Conservation (phyloP, 2,329 filamentous ascomycete genomes). For the Cladophialophora yegresii region DNA sequence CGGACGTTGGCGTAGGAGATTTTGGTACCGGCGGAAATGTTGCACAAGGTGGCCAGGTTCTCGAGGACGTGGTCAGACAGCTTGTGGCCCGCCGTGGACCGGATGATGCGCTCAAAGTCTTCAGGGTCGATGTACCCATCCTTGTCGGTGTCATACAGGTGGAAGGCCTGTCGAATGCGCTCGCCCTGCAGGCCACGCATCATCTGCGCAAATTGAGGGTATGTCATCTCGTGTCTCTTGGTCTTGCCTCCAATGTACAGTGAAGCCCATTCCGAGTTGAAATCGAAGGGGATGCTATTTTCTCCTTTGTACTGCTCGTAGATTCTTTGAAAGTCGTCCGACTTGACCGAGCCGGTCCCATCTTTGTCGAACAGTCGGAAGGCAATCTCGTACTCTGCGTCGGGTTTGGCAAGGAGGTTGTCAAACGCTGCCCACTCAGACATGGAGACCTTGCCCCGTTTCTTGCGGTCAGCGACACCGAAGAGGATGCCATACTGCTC, state of each 20-base stretch:
- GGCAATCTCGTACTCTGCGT: constrained; percentile 98
- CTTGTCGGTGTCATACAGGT: constrained; percentile 82
- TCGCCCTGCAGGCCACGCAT: constrained; percentile 93
- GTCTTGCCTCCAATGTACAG: constrained; percentile 89
- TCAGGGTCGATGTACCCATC: constrained; percentile 95
- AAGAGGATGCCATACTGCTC: constrained; percentile 96
- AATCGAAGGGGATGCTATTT: constrained; percentile 87
- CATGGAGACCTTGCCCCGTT: constrained; percentile 71
- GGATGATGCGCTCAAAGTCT: constrained; percentile 94
- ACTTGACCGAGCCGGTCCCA: constrained; percentile 80
- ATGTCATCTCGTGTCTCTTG: constrained; percentile 87
- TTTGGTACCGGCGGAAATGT: constrained; percentile 86
- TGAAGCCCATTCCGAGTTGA: constrained; percentile 94
- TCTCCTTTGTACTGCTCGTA: constrained; percentile 88
- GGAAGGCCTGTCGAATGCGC: constrained; percentile 92
- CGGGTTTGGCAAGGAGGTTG: constrained; percentile 87
- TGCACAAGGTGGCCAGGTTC: constrained; percentile 89
- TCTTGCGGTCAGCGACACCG: constrained; percentile 78
- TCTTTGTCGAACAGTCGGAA: constrained; percentile 94
- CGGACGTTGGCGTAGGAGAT: constrained; percentile 97
- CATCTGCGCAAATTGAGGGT: constrained; percentile 97
- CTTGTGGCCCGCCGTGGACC: constrained; percentile 91
- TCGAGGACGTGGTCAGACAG: constrained; percentile 92
- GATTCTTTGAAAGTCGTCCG: constrained; percentile 79
- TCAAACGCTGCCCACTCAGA: constrained; percentile 92